Conservation (phyloP, 305 asterid genomes). For the Solanum hybrid region DNA sequence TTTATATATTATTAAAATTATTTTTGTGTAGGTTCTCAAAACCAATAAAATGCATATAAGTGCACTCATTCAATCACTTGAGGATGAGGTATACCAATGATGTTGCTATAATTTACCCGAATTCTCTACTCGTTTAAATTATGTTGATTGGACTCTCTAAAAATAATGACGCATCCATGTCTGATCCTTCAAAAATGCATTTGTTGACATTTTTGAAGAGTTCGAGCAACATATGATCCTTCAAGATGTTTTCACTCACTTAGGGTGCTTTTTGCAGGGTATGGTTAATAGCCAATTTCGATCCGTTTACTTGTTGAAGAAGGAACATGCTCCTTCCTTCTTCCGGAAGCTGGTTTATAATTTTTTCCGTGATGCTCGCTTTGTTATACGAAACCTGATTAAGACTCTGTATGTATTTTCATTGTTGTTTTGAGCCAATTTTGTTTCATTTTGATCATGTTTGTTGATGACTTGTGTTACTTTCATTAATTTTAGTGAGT, state of each 20-base stretch:
- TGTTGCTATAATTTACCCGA: no score
- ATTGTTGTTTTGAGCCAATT: neutral
- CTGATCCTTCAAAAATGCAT: no score
- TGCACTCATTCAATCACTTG: constrained; percentile 25
- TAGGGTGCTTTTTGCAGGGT: constrained; percentile 23
- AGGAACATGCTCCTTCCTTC: constrained; percentile 22
- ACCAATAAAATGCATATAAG: constrained; percentile 7
- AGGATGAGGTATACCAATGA: constrained; percentile 18
- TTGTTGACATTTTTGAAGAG: neutral
- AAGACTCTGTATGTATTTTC: constrained; percentile 20
- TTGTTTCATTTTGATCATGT: neutral
- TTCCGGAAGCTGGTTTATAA: constrained; percentile 27
- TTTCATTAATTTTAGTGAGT: constrained; percentile 18
- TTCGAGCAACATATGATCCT: neutral
- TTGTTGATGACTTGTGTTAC: neutral
- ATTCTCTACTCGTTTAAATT: neutral
- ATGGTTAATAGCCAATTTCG: constrained; percentile 24
- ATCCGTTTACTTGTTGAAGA: constrained; percentile 29
- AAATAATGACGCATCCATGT: no score
- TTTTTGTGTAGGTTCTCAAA: neutral
- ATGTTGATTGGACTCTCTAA: neutral
- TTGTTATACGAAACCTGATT: constrained; percentile 16
- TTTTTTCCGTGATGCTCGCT: constrained; percentile 24
- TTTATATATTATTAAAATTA: no score
- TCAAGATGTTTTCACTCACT: neutral